Base-by-base conservation (phyloP, 176 grass and related monocot species). In the Hsuehochloa calcarea region DNA sequence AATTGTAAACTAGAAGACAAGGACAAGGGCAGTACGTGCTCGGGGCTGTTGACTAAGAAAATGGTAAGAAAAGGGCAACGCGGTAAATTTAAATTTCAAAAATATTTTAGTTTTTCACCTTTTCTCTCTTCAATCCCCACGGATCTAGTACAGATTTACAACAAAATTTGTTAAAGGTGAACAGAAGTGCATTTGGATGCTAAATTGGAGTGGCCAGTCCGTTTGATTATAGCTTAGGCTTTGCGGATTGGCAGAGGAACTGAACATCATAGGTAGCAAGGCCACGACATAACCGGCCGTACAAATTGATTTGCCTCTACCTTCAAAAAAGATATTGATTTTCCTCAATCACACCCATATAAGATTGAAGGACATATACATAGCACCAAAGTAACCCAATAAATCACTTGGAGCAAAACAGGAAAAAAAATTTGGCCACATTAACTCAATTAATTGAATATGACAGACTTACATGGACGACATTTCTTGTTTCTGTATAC, bases 381-480 rank as follows among this genome's bases (percentile, higher is more conserved):
- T 68, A 39, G 11, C 46, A 60, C 22, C 40, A 20, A 26, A 17
- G 12, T 5, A 49, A 23, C 41, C 55, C 39, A 23, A 82, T 19
- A 77, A 44, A 23, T 15, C 39, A 72, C 12, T 35, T 20, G 1
- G 1, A 55, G 39, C 8, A 4, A 70, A 56, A 47, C 35, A 73
- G 35, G 26, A 10, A 67, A 75, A 80, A 73, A 46, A 5, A 16
- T n/a, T n/a, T n/a, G 47, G 16, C 8, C 11, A 23, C 49, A 15
- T 58, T 47, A 77, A 79, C 59, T 74, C 58, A 83, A 87, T 41
- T 61, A 87, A 87, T 83, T 10, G 74, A 90, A 87, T 87, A 41
- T 64, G 83, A 35, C 40, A 72, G 73, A 20, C 26, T 44, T 71
- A 70, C 64, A 70, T 35, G 41, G 64, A 75, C 22, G 15, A 19